Evolutionary conservation across 2,329 filamentous ascomycete species (phyloP).

Genomic region (Fusarium redolens): DNA sequence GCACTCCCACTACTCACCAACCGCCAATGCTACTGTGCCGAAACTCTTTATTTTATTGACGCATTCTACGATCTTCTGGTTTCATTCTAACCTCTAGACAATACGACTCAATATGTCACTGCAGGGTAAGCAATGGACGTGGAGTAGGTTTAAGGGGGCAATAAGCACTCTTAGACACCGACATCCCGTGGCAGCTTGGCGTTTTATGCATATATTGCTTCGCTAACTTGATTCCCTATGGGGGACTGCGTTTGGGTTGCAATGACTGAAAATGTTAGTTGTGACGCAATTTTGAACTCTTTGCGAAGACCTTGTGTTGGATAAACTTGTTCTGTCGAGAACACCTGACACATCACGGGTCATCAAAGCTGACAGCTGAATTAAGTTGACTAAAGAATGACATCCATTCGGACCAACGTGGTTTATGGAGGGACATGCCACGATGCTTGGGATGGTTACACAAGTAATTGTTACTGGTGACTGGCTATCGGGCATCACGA

Average conservation of each 20-base stretch:
- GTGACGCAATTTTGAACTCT: neutral
- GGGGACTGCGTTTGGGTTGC: neutral
- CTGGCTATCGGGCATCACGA: neutral
- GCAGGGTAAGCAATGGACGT: neutral
- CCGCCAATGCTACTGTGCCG: neutral
- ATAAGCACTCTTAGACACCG: neutral
- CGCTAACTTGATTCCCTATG: neutral
- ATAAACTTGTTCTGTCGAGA: constrained; percentile 2
- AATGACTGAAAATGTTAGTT: neutral
- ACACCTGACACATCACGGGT: neutral
- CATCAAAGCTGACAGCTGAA: constrained; percentile 15
- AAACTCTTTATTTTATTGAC: neutral
- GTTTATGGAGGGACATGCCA: constrained; percentile 13
- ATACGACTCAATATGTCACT: neutral
- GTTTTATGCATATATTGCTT: neutral
- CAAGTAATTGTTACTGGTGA: constrained; percentile 1
- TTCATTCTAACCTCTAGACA: neutral
- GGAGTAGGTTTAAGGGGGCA: neutral
- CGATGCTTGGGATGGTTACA: constrained; percentile 29
- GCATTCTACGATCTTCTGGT: neutral
- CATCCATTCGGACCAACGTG: constrained; percentile 2
- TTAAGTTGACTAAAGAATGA: neutral
- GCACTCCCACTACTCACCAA: neutral
- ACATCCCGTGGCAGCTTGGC: neutral
- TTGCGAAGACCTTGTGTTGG: neutral